These are phyloP conservation scores for Scleromitrula shiraiana DNA, from an alignment of 2,329 filamentous ascomycete species.

Conservation along the genomic window DNA sequence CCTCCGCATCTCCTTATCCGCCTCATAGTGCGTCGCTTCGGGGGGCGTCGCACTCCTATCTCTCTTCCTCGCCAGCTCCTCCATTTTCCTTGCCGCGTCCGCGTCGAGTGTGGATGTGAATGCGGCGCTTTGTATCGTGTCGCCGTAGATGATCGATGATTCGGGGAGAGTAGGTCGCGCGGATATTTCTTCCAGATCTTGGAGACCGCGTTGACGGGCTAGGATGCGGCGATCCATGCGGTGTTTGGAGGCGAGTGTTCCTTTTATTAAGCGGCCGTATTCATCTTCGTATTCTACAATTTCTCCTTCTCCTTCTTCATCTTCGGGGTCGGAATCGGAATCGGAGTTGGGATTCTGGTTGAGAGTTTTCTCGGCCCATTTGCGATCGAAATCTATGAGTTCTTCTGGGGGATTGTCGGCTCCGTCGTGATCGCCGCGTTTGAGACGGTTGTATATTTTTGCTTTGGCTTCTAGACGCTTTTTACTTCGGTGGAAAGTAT, in stretches of 20 bases:
- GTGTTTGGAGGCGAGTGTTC: slow-evolving; percentile 61
- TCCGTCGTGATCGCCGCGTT: slow-evolving; percentile 68
- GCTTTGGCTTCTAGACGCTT: slow-evolving; percentile 87
- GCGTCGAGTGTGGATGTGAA: slow-evolving; percentile 53
- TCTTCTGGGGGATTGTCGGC: slow-evolving; percentile 43
- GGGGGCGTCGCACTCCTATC: slow-evolving; percentile 77
- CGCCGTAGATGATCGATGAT: slow-evolving; percentile 79
- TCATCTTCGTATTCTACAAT: slow-evolving; percentile 87
- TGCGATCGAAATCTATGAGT: slow-evolving; percentile 89
- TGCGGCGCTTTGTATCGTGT: slow-evolving; percentile 73
- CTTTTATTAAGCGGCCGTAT: slow-evolving; percentile 73
- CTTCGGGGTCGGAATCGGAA: slow-evolving; percentile 37
- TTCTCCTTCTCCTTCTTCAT: slow-evolving; percentile 44
- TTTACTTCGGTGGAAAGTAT: slow-evolving; percentile 54
- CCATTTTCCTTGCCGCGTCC: slow-evolving; percentile 63
- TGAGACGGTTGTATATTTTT: slow-evolving; percentile 79
- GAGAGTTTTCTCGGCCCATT: slow-evolving; percentile 70
- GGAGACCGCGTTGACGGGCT: slow-evolving; percentile 45
- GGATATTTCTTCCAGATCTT: slow-evolving; percentile 60
- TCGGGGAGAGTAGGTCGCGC: slow-evolving; percentile 61
- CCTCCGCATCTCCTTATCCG: slow-evolving; percentile 70
- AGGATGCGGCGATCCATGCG: slow-evolving; percentile 49
- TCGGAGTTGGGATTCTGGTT: not conserved
- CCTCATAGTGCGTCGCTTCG: slow-evolving; percentile 76
- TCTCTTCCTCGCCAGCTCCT: slow-evolving; percentile 65